These are phyloP conservation scores for Kalmusia sp. DNA, from an alignment of 2,329 filamentous ascomycete species.

Conservation along the genomic window DNA sequence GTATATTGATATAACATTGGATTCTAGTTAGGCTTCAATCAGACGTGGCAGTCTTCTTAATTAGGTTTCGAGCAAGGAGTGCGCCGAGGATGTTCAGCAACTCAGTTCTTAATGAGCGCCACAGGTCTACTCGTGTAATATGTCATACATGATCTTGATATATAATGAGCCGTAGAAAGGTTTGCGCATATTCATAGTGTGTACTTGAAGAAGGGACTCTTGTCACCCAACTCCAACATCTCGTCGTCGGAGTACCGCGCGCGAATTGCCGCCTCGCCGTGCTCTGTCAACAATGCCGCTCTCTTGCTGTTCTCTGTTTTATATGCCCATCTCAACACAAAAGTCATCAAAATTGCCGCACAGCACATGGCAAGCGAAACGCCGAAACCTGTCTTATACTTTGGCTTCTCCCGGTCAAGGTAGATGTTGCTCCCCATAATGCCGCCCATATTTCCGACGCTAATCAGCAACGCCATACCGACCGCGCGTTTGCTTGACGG, in stretches of 20 bases:
- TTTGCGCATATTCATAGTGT: constrained; percentile 26
- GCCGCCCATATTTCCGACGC: constrained; percentile 56
- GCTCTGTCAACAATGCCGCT: constrained; percentile 32
- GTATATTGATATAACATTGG: no score
- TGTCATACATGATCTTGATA: no score
- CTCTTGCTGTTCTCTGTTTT: constrained; percentile 46
- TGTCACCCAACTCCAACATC: constrained; percentile 50
- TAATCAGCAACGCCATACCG: constrained; percentile 57
- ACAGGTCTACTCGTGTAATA: no score
- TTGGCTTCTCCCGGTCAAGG: constrained; percentile 55
- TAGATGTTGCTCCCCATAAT: constrained; percentile 59
- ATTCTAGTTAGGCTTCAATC: no score
- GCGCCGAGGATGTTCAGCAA: no score
- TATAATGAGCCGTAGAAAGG: no score
- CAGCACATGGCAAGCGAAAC: constrained; percentile 54
- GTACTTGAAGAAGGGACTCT: constrained; percentile 52
- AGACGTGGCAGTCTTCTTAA: no score
- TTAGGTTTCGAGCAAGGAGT: no score
- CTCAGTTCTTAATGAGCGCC: no score
- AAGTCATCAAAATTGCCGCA: constrained; percentile 54
- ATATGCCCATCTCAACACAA: constrained; percentile 51
- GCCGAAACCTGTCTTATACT: constrained; percentile 59
- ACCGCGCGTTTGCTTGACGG: constrained; percentile 50
- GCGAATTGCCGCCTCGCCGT: constrained; percentile 41
- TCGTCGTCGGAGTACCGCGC: constrained; percentile 50